Conservation (phyloP, 345 rosid species). For the Eucalyptus polybractea region DNA sequence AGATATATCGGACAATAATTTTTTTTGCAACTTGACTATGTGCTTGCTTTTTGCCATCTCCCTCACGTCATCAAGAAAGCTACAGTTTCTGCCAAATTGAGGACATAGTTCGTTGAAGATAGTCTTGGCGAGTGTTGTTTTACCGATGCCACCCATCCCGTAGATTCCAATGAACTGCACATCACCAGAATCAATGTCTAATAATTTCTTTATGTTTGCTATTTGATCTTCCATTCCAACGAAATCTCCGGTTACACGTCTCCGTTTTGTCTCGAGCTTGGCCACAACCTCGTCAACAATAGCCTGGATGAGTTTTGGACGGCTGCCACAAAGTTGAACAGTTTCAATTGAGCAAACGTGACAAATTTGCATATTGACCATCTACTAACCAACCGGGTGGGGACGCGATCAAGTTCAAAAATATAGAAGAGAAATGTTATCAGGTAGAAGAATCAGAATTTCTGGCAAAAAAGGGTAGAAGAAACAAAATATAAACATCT, state of each 20-base stretch:
- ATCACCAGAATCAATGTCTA: accelerated
- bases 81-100: too few relatives aligned
- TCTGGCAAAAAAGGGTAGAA: too few relatives aligned
- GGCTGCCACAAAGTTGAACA: accelerated
- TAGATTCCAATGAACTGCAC: background rate
- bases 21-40: too few relatives aligned
- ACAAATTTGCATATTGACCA: background rate
- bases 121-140: background rate
- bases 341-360: background rate
- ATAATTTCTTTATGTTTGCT: accelerated
- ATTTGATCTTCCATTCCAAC: background rate
- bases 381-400: accelerated
- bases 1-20: too few relatives aligned
- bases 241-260: accelerated
- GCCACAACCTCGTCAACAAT: accelerated
- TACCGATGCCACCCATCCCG: background rate
- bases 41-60: too few relatives aligned
- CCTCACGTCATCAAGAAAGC: too few relatives aligned
- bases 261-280: accelerated
- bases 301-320: accelerated
- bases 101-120: too few relatives aligned
- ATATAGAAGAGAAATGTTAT: too few relatives aligned
- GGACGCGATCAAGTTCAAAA: too few relatives aligned
- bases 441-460: too few relatives aligned
- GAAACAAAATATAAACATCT: too few relatives aligned